phyloP scores from a whole-genome alignment of 805 yeast genomes.

The Teunomyces pallodes region DNA sequence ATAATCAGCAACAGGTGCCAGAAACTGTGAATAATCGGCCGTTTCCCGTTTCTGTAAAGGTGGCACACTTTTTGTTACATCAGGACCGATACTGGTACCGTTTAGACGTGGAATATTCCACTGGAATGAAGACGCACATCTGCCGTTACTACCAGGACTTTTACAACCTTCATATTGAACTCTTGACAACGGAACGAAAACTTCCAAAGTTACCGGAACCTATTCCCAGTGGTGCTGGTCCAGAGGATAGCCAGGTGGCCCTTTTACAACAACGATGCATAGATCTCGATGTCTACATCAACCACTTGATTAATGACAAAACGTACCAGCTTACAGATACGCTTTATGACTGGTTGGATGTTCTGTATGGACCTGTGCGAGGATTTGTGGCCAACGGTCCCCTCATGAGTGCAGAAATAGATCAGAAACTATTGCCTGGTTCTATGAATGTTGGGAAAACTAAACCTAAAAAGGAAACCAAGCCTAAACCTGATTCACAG shows the following conservation, averaged over 20 bases:
- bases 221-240: constrained; percentile 29
- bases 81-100: constrained; percentile 53
- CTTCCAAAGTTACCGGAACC: constrained; percentile 49
- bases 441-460: constrained; percentile 10
- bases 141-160: constrained; percentile 54
- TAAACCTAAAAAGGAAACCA: background rate
- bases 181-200: constrained; percentile 12
- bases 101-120: constrained; percentile 38
- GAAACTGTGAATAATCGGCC: constrained; percentile 29
- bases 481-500: constrained; percentile 4
- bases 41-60: constrained; percentile 34
- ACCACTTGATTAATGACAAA: constrained; percentile 27
- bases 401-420: constrained; percentile 20
- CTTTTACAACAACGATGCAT: constrained; percentile 37
- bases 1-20: constrained; percentile 18
- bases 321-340: constrained; percentile 25
- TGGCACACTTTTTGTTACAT: constrained; percentile 38
- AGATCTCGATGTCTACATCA: constrained; percentile 40
- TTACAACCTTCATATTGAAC: constrained; percentile 41
- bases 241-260: constrained; percentile 10
- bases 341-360: constrained; percentile 30
- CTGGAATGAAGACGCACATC: constrained; percentile 36
- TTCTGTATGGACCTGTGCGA: constrained; percentile 23
- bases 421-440: constrained; percentile 18
- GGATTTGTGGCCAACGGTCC: constrained; percentile 16